These are phyloP conservation scores for Leccinum aurantiacum DNA, from an alignment of 768 basidiomycete genomes.

Conservation along the genomic window DNA sequence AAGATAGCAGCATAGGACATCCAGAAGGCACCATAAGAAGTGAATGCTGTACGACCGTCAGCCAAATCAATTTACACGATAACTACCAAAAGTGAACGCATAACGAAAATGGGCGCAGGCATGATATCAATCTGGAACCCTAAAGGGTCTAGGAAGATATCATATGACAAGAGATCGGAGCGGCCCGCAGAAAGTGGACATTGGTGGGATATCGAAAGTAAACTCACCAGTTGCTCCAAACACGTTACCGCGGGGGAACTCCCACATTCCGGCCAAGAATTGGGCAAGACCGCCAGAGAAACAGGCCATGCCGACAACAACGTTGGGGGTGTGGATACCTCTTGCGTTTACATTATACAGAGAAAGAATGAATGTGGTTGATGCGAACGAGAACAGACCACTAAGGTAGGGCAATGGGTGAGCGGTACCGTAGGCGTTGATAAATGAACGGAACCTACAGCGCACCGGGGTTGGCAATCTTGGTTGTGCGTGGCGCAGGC, in stretches of 20 bases:
- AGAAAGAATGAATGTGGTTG: constrained; percentile 78
- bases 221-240: constrained; percentile 71
- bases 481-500: constrained; percentile 30
- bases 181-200: not conserved
- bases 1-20: constrained; percentile 75
- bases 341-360: constrained; percentile 65
- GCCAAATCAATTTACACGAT: not conserved
- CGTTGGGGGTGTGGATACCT: constrained; percentile 57
- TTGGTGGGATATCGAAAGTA: not conserved
- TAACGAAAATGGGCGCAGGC: not conserved
- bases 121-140: not conserved
- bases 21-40: constrained; percentile 87
- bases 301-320: constrained; percentile 83
- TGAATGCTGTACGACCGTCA: constrained; percentile 54
- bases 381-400: constrained; percentile 81
- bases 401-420: constrained; percentile 34
- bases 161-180: not conserved
- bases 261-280: constrained; percentile 89
- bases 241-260: constrained; percentile 65
- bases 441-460: constrained; percentile 25
- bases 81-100: not conserved
- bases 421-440: too few relatives aligned
- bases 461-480: constrained; percentile 56
- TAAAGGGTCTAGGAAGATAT: not conserved
- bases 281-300: constrained; percentile 85